These are phyloP conservation scores for Geotrichum histeridarum DNA, from an alignment of 1,139 yeast genomes.

Conservation along the genomic window DNA sequence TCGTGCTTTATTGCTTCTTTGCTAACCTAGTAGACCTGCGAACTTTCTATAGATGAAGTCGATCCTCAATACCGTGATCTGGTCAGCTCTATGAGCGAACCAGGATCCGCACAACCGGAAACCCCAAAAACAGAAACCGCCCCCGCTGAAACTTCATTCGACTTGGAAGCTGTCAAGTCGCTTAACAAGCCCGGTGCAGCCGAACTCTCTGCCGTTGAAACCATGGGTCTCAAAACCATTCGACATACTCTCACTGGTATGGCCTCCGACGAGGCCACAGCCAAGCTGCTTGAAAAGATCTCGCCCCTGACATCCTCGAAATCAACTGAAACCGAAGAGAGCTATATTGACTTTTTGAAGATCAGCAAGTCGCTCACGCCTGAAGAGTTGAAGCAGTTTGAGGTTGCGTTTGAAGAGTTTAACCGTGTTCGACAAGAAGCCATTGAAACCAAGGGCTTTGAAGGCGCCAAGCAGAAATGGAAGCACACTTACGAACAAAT, in stretches of 20 bases:
- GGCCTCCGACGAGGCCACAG: slow-evolving; percentile 25
- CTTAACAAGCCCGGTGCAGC: slow-evolving; percentile 51
- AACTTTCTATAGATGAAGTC: slow-evolving; percentile 35
- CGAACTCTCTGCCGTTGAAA: slow-evolving; percentile 61
- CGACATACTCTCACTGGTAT: slow-evolving; percentile 75
- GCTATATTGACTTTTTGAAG: slow-evolving; percentile 59
- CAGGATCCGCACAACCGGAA: neutral
- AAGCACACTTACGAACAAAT: slow-evolving; percentile 71
- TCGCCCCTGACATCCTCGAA: slow-evolving; percentile 36
- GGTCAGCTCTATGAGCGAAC: slow-evolving; percentile 25
- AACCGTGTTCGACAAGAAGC: slow-evolving; percentile 71
- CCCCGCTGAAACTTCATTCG: neutral
- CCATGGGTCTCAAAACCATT: slow-evolving; percentile 75
- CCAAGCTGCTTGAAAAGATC: slow-evolving; percentile 23
- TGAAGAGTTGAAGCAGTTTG: slow-evolving; percentile 54
- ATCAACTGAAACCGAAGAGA: slow-evolving; percentile 35
- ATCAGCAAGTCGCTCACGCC: slow-evolving; percentile 48
- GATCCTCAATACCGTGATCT: slow-evolving; percentile 40
- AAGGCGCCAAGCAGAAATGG: slow-evolving; percentile 88
- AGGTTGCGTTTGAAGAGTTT: slow-evolving; percentile 58
- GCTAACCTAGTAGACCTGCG: slow-evolving; percentile 24
- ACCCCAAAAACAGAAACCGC: neutral
- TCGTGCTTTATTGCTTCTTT: slow-evolving; percentile 7
- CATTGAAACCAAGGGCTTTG: slow-evolving; percentile 72
- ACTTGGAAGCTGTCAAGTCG: slow-evolving; percentile 26